A percentile compares a stretch with the other conserved stretches of the same genome.
phyloP scores from a whole-genome alignment of 495 filamentous ascomycete species.

The Chaetomidium leptoderma region DNA sequence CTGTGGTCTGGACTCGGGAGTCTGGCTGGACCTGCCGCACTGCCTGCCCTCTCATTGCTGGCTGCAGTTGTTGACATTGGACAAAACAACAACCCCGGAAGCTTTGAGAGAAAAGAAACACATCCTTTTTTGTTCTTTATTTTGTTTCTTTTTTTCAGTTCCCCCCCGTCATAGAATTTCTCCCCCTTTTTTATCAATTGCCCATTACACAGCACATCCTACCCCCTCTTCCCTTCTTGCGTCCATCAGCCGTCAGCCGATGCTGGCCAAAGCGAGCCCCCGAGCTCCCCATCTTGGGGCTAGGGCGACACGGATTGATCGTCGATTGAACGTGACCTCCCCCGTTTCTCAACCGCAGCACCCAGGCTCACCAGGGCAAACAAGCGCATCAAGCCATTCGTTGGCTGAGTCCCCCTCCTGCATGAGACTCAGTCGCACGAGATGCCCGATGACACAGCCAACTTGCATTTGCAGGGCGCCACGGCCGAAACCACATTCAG shows the following conservation, averaged over 20 bases:
- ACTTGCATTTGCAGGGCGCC: slow-evolving; percentile 8
- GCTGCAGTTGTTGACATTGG: no score
- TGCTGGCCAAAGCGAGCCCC: no score
- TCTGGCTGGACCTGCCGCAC: no score
- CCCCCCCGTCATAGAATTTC: background rate
- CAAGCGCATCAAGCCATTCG: slow-evolving; percentile 21
- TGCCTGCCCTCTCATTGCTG: no score
- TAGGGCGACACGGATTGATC: background rate
- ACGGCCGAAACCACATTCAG: background rate
- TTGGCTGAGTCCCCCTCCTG: slow-evolving; percentile 24
- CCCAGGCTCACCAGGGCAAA: background rate
- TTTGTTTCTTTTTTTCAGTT: background rate
- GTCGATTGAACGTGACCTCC: slow-evolving; percentile 9
- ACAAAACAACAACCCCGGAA: no score
- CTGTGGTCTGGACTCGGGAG: no score
- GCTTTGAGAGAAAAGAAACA: no score
- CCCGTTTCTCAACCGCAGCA: background rate
- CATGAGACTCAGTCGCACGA: slow-evolving; percentile 28
- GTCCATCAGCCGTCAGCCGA: no score
- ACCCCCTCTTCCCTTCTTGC: no score
- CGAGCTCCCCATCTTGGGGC: background rate
- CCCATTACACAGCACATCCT: no score
- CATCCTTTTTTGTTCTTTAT: background rate
- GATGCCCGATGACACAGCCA: slow-evolving; percentile 21
- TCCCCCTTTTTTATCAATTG: no score